Evolutionary conservation across 805 yeast genomes (phyloP).

Genomic region (Candida maesae): DNA sequence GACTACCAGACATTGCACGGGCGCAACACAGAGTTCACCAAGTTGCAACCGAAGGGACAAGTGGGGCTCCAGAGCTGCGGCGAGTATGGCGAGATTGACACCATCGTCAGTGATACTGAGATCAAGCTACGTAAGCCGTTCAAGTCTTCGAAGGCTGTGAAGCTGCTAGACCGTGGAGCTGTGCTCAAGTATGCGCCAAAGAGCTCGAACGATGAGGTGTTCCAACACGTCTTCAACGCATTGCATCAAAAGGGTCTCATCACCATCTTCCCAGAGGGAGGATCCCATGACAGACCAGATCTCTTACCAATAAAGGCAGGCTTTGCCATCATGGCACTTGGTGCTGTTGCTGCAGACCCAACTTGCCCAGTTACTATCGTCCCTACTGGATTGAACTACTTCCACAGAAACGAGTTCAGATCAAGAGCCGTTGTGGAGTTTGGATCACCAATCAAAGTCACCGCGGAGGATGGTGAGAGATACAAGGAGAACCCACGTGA

Average conservation of each 20-base stretch:
- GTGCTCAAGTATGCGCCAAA: conserved; percentile 71
- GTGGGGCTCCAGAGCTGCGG: conserved; percentile 72
- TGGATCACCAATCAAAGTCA: conserved; percentile 79
- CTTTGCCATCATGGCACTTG: conserved; percentile 95
- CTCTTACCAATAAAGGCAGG: conserved; percentile 92
- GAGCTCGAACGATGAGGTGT: conserved; percentile 79
- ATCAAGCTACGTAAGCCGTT: conserved; percentile 65
- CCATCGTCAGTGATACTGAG: conserved; percentile 69
- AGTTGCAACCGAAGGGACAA: conserved; percentile 57
- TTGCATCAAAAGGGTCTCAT: conserved; percentile 74
- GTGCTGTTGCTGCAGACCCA: conserved; percentile 80
- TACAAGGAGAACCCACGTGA: conserved; percentile 69
- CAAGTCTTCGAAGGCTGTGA: conserved; percentile 44
- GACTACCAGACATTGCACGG: conserved; percentile 54
- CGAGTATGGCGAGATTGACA: conserved; percentile 70
- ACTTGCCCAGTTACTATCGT: conserved; percentile 75
- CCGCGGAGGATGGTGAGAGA: conserved; percentile 52
- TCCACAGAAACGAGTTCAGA: conserved; percentile 90
- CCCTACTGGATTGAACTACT: conserved; percentile 95
- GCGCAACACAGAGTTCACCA: conserved; percentile 58
- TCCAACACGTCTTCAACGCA: conserved; percentile 77
- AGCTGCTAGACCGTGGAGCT: conserved; percentile 53
- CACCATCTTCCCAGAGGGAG: conserved; percentile 97
- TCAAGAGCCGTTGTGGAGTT: conserved; percentile 93
- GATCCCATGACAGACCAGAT: conserved; percentile 92